Base-by-base conservation (phyloP, 2,329 filamentous ascomycete genomes). In the Scedosporium apiospermum region DNA sequence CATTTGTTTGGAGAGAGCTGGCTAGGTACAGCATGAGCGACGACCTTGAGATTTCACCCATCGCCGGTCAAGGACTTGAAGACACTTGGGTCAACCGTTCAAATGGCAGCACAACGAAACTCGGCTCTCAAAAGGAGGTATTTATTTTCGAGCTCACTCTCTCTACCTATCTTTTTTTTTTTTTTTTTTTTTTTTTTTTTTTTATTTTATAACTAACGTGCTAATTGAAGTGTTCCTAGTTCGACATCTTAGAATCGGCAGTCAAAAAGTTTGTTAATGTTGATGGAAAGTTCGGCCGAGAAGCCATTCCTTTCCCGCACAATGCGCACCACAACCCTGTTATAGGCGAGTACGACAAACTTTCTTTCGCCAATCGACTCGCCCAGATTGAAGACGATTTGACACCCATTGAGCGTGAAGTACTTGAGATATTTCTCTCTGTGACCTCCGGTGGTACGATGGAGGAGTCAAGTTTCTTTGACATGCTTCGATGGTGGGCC, bases 401-500 rank as follows among this genome's bases (percentile, higher is more conserved):
- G 1, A 74, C 74, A 0, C 71, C 73, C 0, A 70, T 76, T n/a
- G 78, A 81, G 64, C 71, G 72, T 1, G 68, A 71, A 2, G 68
- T 69, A 2, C 44, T 80, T 2, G 76, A 80, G 65, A 69, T 71
- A 0, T 78, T 78, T 10, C 67, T 80, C 0, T 68, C 78, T 0
- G 72, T 80, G 1, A 75, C 73, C 64, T 77, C 77, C 59, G 76
- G 78, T 4, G 75, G 69, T 0, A 78, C 74, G 0, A 72, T 78
- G 0, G 72, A 76, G 9, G 77, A 75, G 0, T 76, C 73, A 0
- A 76, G 74, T 23, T 78, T 81, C 63, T 75, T 76, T 58, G 78
- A 82, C 61, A 75, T 80, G 38, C 67, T 82, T 18, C 78, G 78
- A 63, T 80, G 77, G 78, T 80, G 74, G 78, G 78, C 74, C 7